Evolutionary conservation across 2,329 filamentous ascomycete species (phyloP).

Genomic region (Stenocarpella maydis): DNA sequence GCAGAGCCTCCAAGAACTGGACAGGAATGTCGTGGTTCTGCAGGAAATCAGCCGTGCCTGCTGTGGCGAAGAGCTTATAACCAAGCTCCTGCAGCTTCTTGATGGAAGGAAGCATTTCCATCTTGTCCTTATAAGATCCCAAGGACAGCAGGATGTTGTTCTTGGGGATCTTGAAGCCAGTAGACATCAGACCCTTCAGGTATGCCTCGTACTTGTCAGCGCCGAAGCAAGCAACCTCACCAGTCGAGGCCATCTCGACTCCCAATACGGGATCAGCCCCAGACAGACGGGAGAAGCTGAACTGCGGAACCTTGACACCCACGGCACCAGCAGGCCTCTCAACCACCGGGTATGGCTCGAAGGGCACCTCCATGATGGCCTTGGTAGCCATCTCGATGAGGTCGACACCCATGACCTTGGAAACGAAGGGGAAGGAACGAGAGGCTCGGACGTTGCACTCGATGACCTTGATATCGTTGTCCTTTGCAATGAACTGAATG

Average conservation of each 20-base stretch:
- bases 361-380: constrained; percentile 87
- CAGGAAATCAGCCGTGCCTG: constrained; percentile 95
- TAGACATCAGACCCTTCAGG: constrained; percentile 93
- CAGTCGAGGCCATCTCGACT: constrained; percentile 99
- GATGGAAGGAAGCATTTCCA: constrained; percentile 94
- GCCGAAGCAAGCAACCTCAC: constrained; percentile 97
- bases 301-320: constrained; percentile 97
- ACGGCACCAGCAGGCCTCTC: constrained; percentile 83
- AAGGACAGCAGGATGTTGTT: constrained; percentile 96
- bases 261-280: constrained; percentile 95
- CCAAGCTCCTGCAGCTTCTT: constrained; percentile 88
- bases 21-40: constrained; percentile 91
- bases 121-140: constrained; percentile 96
- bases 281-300: constrained; percentile 96
- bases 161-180: constrained; percentile 95
- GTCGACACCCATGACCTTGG: constrained; percentile 97
- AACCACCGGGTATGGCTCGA: constrained; percentile 81
- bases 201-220: constrained; percentile 97
- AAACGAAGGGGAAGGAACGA: constrained; percentile 96
- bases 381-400: constrained; percentile 99
- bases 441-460: constrained; percentile 98
- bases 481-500: constrained; percentile 99
- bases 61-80: constrained; percentile 95
- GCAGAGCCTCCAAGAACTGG: constrained; percentile 90
- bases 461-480: constrained; percentile 99